Evolutionary conservation across 345 rosid species (phyloP).

Genomic region (Laguncularia racemosa): DNA sequence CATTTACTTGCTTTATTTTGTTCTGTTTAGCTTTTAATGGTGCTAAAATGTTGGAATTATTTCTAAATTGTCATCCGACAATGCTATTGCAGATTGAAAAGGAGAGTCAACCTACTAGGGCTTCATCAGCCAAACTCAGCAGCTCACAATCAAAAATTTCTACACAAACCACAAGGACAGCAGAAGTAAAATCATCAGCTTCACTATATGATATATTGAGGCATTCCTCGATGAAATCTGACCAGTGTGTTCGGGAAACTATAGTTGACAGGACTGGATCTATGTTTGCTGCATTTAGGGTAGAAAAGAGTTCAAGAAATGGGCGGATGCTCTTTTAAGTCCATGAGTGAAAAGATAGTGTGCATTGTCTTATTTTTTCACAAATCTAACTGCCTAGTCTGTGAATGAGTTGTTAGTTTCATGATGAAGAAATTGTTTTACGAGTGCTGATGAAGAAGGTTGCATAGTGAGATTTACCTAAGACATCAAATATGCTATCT

Average conservation of each 20-base stretch:
- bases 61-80: neutral
- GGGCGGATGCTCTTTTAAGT: neutral
- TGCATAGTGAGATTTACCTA: too few species aligned
- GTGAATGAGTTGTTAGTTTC: too few species aligned
- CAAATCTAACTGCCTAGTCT: too few species aligned
- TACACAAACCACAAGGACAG: constrained; percentile 20
- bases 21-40: neutral
- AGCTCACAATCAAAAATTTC: constrained; percentile 42
- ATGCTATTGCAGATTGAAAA: constrained; percentile 36
- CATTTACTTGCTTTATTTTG: neutral
- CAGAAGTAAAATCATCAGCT: constrained; percentile 33
- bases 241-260: constrained; percentile 20
- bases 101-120: constrained; percentile 39
- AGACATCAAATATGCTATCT: too few species aligned
- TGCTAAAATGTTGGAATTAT: neutral
- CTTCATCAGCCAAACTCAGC: constrained; percentile 48
- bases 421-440: too few species aligned
- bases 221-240: constrained; percentile 42
- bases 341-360: too few species aligned
- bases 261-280: constrained; percentile 44
- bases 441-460: too few species aligned
- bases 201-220: constrained; percentile 60
- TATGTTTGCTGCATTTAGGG: constrained; percentile 70
- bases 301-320: constrained; percentile 42
- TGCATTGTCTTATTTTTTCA: too few species aligned